A percentile compares a stretch with the other conserved stretches of the same genome.
Evolutionary conservation across 2,329 filamentous ascomycete species (phyloP).

Genomic region (Colletotrichum sp.): DNA sequence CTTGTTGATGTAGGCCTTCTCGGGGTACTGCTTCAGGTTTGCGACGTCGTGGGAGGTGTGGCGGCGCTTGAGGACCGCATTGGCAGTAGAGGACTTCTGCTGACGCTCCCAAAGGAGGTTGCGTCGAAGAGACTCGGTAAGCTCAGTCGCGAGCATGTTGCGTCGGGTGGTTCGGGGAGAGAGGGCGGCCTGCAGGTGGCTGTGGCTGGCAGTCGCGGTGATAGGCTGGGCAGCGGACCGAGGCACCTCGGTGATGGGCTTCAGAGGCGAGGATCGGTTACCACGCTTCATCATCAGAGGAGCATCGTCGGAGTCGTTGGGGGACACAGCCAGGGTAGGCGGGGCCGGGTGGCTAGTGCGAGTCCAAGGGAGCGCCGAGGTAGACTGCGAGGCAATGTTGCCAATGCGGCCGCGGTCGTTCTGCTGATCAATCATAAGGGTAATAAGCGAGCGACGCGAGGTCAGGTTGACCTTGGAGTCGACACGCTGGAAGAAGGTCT

Average conservation of each 20-base stretch:
- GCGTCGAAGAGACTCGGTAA: conserved; percentile 90
- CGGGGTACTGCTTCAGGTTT: conserved; percentile 83
- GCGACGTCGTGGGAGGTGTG: conserved; percentile 92
- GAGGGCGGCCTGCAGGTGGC: conserved; percentile 72
- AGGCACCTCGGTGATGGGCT: conserved; percentile 66
- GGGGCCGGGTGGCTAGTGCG: conserved; percentile 50
- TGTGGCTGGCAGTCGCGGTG: conserved; percentile 66
- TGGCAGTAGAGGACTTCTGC: conserved; percentile 88
- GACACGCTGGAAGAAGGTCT: conserved; percentile 84
- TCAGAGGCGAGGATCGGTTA: conserved; percentile 51
- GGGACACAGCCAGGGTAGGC: conserved; percentile 51
- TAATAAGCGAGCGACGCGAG: conserved; percentile 87
- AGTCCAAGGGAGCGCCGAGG: conserved; percentile 71
- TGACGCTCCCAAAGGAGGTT: conserved; percentile 95
- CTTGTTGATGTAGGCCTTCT: conserved; percentile 64
- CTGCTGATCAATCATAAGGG: conserved; percentile 80
- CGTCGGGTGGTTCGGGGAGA: conserved; percentile 91
- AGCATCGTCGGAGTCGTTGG: conserved; percentile 66
- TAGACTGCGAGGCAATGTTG: conserved; percentile 68
- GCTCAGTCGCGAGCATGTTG: conserved; percentile 94
- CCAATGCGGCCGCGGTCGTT: conserved; percentile 73
- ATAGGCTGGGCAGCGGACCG: conserved; percentile 79
- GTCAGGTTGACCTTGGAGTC: conserved; percentile 86
- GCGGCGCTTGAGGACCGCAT: conserved; percentile 85
- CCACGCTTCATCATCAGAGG: conserved; percentile 69